Evolutionary conservation across 805 yeast species (phyloP).

Genomic region (Diddensiella transvaalensis): DNA sequence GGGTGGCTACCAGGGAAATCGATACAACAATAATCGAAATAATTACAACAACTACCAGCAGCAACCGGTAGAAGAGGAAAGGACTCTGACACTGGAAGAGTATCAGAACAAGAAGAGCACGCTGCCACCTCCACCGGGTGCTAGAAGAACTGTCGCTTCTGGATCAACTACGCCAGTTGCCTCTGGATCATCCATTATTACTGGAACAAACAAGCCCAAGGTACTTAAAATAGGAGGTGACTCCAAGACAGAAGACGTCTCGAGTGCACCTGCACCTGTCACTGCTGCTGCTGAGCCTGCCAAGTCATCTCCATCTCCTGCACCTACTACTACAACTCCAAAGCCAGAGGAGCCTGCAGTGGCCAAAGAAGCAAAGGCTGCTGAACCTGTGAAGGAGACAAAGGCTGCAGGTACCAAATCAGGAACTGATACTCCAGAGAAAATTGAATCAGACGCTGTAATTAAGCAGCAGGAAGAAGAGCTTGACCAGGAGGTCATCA

Average conservation of each 20-base stretch:
- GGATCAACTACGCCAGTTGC: constrained; percentile 3
- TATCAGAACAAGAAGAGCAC: constrained; percentile 43
- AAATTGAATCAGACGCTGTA: constrained; percentile 56
- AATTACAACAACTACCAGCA: constrained; percentile 7
- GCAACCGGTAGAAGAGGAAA: constrained; percentile 28
- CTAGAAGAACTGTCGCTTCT: constrained; percentile 6
- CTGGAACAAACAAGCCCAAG: constrained; percentile 23
- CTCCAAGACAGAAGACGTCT: constrained; percentile 16
- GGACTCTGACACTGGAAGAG: constrained; percentile 77
- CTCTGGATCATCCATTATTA: constrained; percentile 5
- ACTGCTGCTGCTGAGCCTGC: constrained; percentile 24
- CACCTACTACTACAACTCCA: constrained; percentile 20
- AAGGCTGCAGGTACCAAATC: constrained; percentile 19
- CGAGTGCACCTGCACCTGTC: constrained; percentile 24
- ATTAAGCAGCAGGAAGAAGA: constrained; percentile 72
- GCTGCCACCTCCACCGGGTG: constrained; percentile 5
- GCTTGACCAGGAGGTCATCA: constrained; percentile 81
- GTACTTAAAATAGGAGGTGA: constrained; percentile 27
- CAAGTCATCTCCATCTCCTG: too few relatives aligned
- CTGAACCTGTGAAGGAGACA: constrained; percentile 20
- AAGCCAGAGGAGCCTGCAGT: constrained; percentile 19
- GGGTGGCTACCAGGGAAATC: constrained; percentile 12
- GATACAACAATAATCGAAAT: constrained; percentile 18
- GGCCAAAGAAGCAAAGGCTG: constrained; percentile 17
- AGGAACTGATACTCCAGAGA: constrained; percentile 4